A percentile compares a stretch with the other conserved stretches of the same genome.
Evolutionary conservation across 345 rosid genomes (phyloP).

Genomic region (Bretschneidera sinensis): DNA sequence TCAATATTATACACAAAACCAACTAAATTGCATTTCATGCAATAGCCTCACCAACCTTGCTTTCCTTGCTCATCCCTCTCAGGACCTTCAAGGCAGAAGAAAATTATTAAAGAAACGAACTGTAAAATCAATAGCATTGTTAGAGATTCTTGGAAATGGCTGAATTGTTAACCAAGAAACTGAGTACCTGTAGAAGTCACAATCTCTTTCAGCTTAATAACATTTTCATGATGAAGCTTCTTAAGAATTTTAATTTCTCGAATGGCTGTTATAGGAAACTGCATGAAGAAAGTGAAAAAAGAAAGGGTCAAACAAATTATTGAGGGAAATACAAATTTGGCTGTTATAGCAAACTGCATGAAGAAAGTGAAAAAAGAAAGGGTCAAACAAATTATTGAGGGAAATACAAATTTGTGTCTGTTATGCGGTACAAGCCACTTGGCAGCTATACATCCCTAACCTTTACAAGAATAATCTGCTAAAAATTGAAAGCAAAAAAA

Average conservation of each 20-base stretch:
- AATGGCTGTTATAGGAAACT: conserved; percentile 56
- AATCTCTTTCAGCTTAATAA: conserved; percentile 46
- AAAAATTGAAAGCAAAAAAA: background rate
- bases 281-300: conserved; percentile 4
- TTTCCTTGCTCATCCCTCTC: conserved; percentile 87
- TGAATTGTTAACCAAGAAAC: background rate
- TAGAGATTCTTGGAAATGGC: background rate
- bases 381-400: background rate
- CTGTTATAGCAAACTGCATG: conserved; percentile 50
- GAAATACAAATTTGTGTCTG: background rate
- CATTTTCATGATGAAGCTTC: conserved; percentile 53
- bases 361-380: too few relatives aligned
- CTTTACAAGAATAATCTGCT: background rate
- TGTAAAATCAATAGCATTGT: background rate
- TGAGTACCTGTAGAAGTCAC: conserved; percentile 42
- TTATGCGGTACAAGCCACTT: background rate
- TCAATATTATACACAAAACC: background rate
- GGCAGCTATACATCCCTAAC: background rate
- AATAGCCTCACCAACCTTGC: conserved; percentile 41
- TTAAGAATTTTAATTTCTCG: conserved; percentile 48
- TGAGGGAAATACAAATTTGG: conserved; percentile 2
- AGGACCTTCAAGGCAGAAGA: conserved; percentile 42
- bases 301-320: background rate
- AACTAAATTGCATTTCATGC: conserved; percentile 22
- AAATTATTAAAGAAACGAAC: background rate